Conservation (phyloP, 1,284 basidiomycete genomes). For the Leucoagaricus sp. region DNA sequence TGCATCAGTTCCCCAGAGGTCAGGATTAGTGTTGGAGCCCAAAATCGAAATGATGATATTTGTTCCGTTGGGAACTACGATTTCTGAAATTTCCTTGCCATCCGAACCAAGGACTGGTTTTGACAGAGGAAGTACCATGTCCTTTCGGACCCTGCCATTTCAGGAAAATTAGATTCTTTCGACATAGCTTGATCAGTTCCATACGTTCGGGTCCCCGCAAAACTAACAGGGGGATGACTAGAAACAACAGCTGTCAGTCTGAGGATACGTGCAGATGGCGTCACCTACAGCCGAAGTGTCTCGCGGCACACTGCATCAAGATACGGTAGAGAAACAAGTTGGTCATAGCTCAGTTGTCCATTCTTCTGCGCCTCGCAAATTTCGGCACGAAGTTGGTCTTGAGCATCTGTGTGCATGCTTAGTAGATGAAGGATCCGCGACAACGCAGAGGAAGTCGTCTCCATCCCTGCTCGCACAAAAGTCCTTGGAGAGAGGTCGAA, state of each 20-base stretch:
- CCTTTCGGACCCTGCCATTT: conserved; percentile 20
- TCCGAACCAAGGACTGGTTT: conserved; percentile 27
- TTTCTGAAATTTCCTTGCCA: conserved; percentile 24
- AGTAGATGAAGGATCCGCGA: conserved; percentile 39
- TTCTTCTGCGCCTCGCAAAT: conserved; percentile 25
- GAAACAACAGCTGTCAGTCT: neutral
- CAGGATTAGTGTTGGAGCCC: conserved; percentile 38
- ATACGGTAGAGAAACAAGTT: conserved; percentile 37
- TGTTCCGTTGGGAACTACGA: conserved; percentile 34
- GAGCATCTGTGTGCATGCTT: conserved; percentile 35
- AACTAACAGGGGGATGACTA: conserved; percentile 22
- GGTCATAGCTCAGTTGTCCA: conserved; percentile 28
- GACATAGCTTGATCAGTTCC: too few species aligned
- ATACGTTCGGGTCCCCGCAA: conserved; percentile 18
- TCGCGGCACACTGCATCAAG: conserved; percentile 43
- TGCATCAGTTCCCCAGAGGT: conserved; percentile 27
- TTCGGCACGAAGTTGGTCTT: conserved; percentile 40
- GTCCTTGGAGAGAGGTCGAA: conserved; percentile 27
- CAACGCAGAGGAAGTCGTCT: conserved; percentile 45
- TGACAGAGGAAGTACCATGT: conserved; percentile 32
- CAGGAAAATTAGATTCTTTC: neutral
- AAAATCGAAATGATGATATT: conserved; percentile 40
- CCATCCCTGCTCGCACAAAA: conserved; percentile 45
- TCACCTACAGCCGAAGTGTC: conserved; percentile 35
- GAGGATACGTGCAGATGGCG: neutral